Evolutionary conservation across 495 filamentous ascomycete genomes (phyloP), one percentile per base, ranked within the genome.

Genomic region (Endocarpon pusillum): DNA sequence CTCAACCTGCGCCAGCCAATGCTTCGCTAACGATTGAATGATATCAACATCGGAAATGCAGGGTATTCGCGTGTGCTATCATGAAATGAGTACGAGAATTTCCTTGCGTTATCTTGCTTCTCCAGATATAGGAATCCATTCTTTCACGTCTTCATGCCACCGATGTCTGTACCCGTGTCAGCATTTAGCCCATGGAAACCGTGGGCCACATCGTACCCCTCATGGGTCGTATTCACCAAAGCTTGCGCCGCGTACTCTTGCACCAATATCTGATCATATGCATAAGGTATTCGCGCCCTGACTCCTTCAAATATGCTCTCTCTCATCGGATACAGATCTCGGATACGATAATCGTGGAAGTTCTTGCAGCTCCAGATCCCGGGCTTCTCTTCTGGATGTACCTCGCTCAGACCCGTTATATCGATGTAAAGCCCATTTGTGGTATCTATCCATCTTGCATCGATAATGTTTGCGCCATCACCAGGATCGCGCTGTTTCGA

Each of bases 341-440:
- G 44, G 11, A 53, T 58, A n/a, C 47, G 48, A 34, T 89, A 92
- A 8, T 60, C 57, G 50, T 92, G 83, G 45, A 65, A 67, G 42
- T 89, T 85, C 62, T 89, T 89, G 51, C 81, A 87, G 44, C 67
- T 71, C 74, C 75, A 80, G n/a, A 78, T 53, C 2, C 74, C 73
- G 2, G 78, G 78, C 18, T 42, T 21, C 3, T 47, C 46, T 9
- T 61, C 54, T 6, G 71, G 64, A 19, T 82, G 59, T n/a, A 75
- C 67, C 48, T 80, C 73, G 26, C 67, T 68, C 18, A 89, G 51
- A 17, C 71, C 82, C n/a, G 82, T 92, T 48, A 92, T 83, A 46
- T 92, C 83, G 48, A 92, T 76, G 59, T 78, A 92, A 35, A 87
- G 58, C 5, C 82, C 83, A 39, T 73, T 89, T 32, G 55, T 51